phyloP scores from a whole-genome alignment of 1,284 basidiomycete species.

The Boletus holoroseus region DNA sequence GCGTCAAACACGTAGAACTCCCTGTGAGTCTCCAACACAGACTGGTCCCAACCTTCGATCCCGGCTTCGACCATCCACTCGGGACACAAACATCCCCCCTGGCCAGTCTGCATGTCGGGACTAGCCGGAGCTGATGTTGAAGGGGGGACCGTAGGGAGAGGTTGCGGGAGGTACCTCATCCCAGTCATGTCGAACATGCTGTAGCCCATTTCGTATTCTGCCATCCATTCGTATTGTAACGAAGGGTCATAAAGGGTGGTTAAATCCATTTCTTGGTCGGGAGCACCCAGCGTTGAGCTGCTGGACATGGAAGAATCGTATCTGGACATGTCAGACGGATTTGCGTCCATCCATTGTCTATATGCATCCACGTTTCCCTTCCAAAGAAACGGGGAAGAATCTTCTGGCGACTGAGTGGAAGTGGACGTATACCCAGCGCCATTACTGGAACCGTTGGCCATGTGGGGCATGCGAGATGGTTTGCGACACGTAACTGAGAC shows the following conservation, averaged over 20 bases:
- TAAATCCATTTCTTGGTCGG: background rate
- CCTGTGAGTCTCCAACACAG: background rate
- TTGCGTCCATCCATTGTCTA: background rate
- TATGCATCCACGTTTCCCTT: background rate
- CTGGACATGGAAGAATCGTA: background rate
- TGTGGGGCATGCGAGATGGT: background rate
- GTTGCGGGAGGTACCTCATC: background rate
- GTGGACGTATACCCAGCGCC: background rate
- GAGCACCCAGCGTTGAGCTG: background rate
- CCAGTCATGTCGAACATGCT: background rate
- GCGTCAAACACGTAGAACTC: background rate
- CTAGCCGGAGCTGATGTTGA: background rate
- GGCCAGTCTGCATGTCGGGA: background rate
- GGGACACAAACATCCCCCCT: slow-evolving; percentile 21
- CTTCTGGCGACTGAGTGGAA: background rate
- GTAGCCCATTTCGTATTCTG: slow-evolving; percentile 8
- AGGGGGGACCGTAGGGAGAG: background rate
- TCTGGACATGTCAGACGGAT: background rate
- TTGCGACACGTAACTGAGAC: background rate
- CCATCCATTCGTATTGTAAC: slow-evolving; percentile 16
- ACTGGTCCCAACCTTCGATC: slow-evolving; percentile 18
- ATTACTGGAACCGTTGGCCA: background rate
- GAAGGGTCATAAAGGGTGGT: slow-evolving; percentile 5
- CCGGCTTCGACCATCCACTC: slow-evolving; percentile 28
- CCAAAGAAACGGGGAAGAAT: slow-evolving; percentile 1